Evolutionary conservation across 768 basidiomycete species (phyloP).

Genomic region (Lactifluus hygrophoroides): DNA sequence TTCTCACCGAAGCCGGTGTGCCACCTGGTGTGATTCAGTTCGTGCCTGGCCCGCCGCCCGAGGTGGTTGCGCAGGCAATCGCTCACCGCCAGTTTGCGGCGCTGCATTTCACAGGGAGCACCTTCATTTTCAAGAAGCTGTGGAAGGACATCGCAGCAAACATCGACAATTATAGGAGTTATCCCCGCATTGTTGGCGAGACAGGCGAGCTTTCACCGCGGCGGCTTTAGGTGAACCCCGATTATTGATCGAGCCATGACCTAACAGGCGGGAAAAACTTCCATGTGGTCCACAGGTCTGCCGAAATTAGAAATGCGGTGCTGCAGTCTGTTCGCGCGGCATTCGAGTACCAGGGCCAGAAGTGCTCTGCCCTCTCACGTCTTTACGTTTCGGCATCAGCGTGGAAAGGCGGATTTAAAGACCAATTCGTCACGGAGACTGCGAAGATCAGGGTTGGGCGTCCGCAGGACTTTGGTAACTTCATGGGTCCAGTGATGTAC

Average conservation of each 20-base stretch:
- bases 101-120: conserved; percentile 95
- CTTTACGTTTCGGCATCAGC: conserved; percentile 81
- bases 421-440: conserved; percentile 62
- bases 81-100: conserved; percentile 72
- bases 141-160: conserved; percentile 95
- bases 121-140: conserved; percentile 86
- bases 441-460: conserved; percentile 82
- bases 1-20: conserved; percentile 88
- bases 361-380: conserved; percentile 91
- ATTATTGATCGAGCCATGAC: neutral
- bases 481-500: conserved; percentile 95
- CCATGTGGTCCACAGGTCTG: conserved; percentile 83
- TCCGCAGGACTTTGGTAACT: conserved; percentile 68
- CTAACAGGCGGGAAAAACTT: conserved; percentile 87
- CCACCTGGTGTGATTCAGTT: conserved; percentile 96
- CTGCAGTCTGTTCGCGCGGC: conserved; percentile 79
- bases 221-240: neutral
- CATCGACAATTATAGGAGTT: conserved; percentile 77
- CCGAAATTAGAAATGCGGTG: conserved; percentile 86
- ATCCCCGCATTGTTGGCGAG: conserved; percentile 96
- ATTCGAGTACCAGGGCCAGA: conserved; percentile 98
- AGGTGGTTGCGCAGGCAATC: conserved; percentile 81
- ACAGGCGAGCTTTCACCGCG: conserved; percentile 40
- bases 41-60: conserved; percentile 79
- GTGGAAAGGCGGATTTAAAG: conserved; percentile 85